Evolutionary conservation across 805 yeast genomes (phyloP).

Genomic region (Ogataea parapolymorpha): DNA sequence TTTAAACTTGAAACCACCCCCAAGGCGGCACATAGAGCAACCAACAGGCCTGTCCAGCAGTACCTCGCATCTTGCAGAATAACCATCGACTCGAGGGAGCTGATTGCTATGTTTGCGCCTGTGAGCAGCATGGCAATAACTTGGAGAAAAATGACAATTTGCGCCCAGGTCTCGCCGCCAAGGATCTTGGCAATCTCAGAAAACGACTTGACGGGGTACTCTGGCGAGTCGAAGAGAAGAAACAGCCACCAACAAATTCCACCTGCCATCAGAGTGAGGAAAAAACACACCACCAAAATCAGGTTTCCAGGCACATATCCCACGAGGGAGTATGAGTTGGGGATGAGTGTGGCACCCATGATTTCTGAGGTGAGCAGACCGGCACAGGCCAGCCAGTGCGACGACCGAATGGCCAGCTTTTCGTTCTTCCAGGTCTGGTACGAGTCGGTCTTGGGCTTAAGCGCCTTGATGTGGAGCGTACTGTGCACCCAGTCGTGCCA

Average conservation of each 20-base stretch:
- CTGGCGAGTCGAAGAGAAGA: constrained; percentile 38
- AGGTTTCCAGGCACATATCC: constrained; percentile 19
- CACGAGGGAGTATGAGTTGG: constrained; percentile 14
- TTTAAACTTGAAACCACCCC: constrained; percentile 41
- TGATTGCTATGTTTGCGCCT: constrained; percentile 38
- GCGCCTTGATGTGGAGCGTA: constrained; percentile 9
- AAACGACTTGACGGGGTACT: constrained; percentile 41
- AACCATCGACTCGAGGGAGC: constrained; percentile 40
- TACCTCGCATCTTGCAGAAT: constrained; percentile 34
- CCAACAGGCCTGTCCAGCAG: constrained; percentile 40
- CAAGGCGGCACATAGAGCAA: constrained; percentile 39
- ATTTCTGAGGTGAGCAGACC: constrained; percentile 25
- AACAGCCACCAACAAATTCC: constrained; percentile 36
- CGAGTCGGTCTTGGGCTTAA: constrained; percentile 6
- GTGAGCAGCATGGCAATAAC: constrained; percentile 40
- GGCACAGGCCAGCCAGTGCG: constrained; percentile 21
- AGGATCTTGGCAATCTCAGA: constrained; percentile 40
- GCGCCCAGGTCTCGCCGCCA: constrained; percentile 34
- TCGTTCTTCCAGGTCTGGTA: constrained; percentile 22
- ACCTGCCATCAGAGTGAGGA: constrained; percentile 41
- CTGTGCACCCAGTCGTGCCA: constrained; percentile 8
- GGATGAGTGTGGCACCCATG: constrained; percentile 23
- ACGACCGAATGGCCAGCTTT: constrained; percentile 17
- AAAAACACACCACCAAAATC: constrained; percentile 14
- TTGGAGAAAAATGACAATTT: constrained; percentile 36